Evolutionary conservation across 345 rosid genomes (phyloP), one percentile per base, ranked within the genome.

Genomic region (Camelina laxa): DNA sequence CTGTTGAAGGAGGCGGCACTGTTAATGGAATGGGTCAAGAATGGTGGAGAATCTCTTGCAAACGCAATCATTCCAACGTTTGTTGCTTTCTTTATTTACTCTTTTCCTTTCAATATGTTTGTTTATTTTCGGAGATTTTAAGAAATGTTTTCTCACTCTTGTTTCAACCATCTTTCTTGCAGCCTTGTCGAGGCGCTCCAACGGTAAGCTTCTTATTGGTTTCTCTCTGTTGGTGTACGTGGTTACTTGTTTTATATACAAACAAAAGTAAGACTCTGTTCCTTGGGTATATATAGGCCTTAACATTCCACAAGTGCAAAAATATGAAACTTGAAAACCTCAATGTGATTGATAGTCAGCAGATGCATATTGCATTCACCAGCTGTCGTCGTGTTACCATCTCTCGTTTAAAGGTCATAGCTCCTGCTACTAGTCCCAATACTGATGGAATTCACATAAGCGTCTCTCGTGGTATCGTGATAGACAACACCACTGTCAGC

Each of bases 141-240:
- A 9, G 12, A 3, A n/a, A 27, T 27, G 30, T 14, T 47, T 38
- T 78, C 79, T 86, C 42, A 80, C 11, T 58, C 69, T 62, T 60
- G 24, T 42, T 77, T 53, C 48, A 49, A 55, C 9, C 4, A 30
- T 65, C 33, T 79, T 54, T 74, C 66, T 69, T 75, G 85, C 93
- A 90, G 98, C 93, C 91, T 39, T 91, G 97, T 80, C 88, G 74
- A n/a, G 89, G 85, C 44, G 98, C 98, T 75, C 98, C 98, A 71
- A 94, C 89, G 78, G 98, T 94, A 75, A 63, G 92, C 20, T 14
- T 79, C 65, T 61, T 33, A 39, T 33, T 51, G 41, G 22, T 76
- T 73, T 61, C 30, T 21, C 8, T 51, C 9, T 44, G 2, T 36
- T 44, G 16, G 17, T 41, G 9, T 7, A 27, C 27, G 24, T 66